Conservation (phyloP, 2,329 filamentous ascomycete genomes). For the Claviceps digitariae region DNA sequence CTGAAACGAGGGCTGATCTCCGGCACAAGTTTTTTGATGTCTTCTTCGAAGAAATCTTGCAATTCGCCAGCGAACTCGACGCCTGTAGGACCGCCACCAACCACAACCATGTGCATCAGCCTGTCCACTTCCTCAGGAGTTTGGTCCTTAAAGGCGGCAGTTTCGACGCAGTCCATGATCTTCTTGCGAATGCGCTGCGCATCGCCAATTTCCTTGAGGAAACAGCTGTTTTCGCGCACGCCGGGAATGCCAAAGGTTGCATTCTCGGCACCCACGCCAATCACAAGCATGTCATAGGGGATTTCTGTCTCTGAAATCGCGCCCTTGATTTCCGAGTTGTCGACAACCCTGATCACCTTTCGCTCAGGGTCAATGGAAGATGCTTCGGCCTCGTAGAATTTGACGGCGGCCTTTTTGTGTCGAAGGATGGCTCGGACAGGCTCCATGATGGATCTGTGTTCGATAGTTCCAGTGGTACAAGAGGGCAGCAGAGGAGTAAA, state of each 20-base stretch:
- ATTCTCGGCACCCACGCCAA: slow-evolving; percentile 95
- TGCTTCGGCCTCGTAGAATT: slow-evolving; percentile 96
- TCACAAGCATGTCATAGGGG: slow-evolving; percentile 93
- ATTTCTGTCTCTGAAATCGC: slow-evolving; percentile 73
- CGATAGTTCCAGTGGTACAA: slow-evolving; percentile 92
- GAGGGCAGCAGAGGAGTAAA: slow-evolving; percentile 96
- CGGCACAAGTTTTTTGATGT: slow-evolving; percentile 95
- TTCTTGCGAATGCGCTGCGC: slow-evolving; percentile 93
- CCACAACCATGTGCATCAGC: slow-evolving; percentile 94
- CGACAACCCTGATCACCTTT: slow-evolving; percentile 77
- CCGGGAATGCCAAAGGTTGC: slow-evolving; percentile 96
- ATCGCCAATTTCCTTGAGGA: slow-evolving; percentile 95
- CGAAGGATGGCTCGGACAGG: slow-evolving; percentile 91
- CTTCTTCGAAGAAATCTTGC: slow-evolving; percentile 96
- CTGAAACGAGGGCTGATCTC: slow-evolving; percentile 92
- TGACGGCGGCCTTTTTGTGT: slow-evolving; percentile 85
- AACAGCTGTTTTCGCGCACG: slow-evolving; percentile 89
- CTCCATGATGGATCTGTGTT: slow-evolving; percentile 99
- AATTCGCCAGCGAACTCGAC: slow-evolving; percentile 98
- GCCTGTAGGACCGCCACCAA: slow-evolving; percentile 86
- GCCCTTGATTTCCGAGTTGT: slow-evolving; percentile 88
- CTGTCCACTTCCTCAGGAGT: slow-evolving; percentile 76
- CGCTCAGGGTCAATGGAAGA: slow-evolving; percentile 89
- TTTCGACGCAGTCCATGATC: slow-evolving; percentile 99
- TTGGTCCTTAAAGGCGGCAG: slow-evolving; percentile 96